Base-by-base conservation (phyloP, 305 asterid genomes). In the Rubia balearica region DNA sequence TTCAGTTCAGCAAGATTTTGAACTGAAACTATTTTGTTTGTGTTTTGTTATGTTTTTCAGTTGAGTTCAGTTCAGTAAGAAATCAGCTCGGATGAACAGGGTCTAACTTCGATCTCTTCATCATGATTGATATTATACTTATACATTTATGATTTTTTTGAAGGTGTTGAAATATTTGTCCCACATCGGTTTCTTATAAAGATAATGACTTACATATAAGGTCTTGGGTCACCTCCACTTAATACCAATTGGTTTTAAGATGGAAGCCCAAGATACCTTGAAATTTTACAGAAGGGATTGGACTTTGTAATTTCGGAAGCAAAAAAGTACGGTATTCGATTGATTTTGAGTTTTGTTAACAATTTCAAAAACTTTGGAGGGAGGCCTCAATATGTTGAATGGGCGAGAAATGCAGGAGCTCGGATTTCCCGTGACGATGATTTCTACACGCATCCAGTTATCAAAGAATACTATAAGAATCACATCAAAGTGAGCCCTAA, bases 331-430 rank as follows among this genome's bases (percentile, higher is more conserved):
- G 75, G 76, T 21, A 55, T 83, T 67, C 74, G 73, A 2, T 61
- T 86, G 71, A 86, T 86, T 17, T 67, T 84, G 71, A 84, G 83
- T 68, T 78, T 86, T 36, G 77, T 70, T 41, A 86, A 86, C 80
- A 87, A 86, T 62, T 84, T 75, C 69, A 83, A 86, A 8, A 86
- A 86, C 53, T 84, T 83, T 61, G 91, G 91, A 17, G 91, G 91
- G 36, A 81, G 71, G 53, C 40, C 80, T 36, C 88, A 84, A 30
- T 86, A 86, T 71, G 86, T 68, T 48, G 74, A 77, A 19, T 86
- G 91, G 91, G 91, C 86, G 8, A 79, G 76, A 74, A 79, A 74
- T 55, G 70, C 76, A 1, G 88, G 87, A 9, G 80, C 38, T 2
- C 73, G 63, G 3, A 6, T 81, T 9, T 71, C 61, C 12, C 65